Conservation (phyloP, 1,284 basidiomycete species). For the Fomitopsis schrenkii region DNA sequence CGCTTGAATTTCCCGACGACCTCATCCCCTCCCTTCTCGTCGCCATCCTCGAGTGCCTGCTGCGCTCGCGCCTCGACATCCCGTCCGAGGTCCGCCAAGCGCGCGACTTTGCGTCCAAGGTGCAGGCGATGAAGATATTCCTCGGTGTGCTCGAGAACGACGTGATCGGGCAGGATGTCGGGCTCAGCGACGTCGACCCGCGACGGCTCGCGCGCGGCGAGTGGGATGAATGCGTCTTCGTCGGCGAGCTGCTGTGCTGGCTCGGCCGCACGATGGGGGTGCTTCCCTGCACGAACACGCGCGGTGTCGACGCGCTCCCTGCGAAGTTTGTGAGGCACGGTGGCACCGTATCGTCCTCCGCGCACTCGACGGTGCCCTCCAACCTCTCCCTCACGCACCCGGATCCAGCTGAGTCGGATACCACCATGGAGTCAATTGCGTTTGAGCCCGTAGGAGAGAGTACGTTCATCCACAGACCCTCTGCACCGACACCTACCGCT, state of each 20-base stretch:
- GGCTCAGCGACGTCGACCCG: conserved; percentile 61
- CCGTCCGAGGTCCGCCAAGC: conserved; percentile 35
- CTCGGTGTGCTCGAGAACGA: conserved; percentile 72
- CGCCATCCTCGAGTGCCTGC: conserved; percentile 57
- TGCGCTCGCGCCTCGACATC: conserved; percentile 45
- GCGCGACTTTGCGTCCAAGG: conserved; percentile 35
- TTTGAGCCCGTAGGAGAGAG: conserved; percentile 10
- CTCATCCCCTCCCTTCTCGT: conserved; percentile 67
- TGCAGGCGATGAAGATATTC: conserved; percentile 71
- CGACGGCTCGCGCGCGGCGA: conserved; percentile 57
- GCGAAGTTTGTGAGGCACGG: conserved; percentile 1
- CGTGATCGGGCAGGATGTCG: conserved; percentile 54
- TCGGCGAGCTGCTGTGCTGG: conserved; percentile 64
- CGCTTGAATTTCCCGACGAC: conserved; percentile 53
- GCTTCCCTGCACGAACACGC: conserved; percentile 19
- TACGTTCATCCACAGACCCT: not conserved
- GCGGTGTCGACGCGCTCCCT: not conserved
- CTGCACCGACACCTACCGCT: conserved; percentile 4
- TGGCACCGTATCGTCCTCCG: conserved; percentile 28
- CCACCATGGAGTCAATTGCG: conserved; percentile 32
- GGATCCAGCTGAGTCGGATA: conserved; percentile 25
- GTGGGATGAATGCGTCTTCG: conserved; percentile 57
- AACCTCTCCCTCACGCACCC: conserved; percentile 28
- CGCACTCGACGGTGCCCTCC: conserved; percentile 32
- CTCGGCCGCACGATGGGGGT: conserved; percentile 46